Conservation (phyloP, 1,284 basidiomycete genomes). For the Boletellus deceptivus region DNA sequence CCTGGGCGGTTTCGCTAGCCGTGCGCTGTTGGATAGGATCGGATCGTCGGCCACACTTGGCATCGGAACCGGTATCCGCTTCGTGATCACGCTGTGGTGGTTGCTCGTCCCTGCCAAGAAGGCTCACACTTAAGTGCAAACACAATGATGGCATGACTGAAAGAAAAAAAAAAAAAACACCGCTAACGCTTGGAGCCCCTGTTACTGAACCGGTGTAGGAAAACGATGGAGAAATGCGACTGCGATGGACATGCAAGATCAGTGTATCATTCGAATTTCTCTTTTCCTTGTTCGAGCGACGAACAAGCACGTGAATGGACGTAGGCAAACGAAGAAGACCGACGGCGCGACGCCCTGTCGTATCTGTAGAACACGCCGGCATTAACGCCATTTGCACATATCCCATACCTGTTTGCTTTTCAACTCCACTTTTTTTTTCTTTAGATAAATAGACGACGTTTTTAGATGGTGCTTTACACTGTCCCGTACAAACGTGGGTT, state of each 20-base stretch:
- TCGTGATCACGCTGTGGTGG: slow-evolving; percentile 68
- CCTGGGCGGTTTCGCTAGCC: slow-evolving; percentile 71
- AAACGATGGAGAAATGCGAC: background rate
- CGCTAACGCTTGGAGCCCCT: too few species aligned
- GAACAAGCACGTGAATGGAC: background rate
- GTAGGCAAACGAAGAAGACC: background rate
- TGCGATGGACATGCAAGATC: background rate
- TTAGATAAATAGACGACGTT: background rate
- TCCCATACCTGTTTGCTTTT: background rate
- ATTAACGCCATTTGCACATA: background rate
- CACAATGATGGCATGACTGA: too few species aligned
- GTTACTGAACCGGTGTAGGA: background rate
- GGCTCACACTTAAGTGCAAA: background rate
- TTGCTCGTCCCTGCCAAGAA: slow-evolving; percentile 58
- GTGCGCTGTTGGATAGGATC: slow-evolving; percentile 61
- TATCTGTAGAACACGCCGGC: slow-evolving; percentile 4
- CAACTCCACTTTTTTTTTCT: background rate
- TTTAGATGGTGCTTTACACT: background rate
- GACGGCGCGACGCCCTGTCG: slow-evolving; percentile 16
- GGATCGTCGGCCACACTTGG: slow-evolving; percentile 68
- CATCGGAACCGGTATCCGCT: slow-evolving; percentile 63
- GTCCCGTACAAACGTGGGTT: background rate
- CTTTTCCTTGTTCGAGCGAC: background rate
- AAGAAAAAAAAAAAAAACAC: too few species aligned
- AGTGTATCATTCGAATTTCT: background rate